Percentiles rank a stretch among this genome's conserved stretches.
Conservation (phyloP, 2,329 filamentous ascomycete species). For the Pseudogymnoascus sp. region DNA sequence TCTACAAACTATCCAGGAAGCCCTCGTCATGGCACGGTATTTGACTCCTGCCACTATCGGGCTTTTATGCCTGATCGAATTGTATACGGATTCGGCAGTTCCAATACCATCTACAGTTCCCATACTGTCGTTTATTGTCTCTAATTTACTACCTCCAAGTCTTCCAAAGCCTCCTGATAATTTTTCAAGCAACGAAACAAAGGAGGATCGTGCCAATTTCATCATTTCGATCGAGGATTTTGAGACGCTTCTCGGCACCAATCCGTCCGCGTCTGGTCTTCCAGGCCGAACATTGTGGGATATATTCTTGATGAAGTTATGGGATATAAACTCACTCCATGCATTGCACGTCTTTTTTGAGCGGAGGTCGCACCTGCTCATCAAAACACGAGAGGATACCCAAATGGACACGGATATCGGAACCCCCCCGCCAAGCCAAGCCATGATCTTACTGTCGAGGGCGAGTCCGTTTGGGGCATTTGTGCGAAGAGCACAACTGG, state of each 20-base stretch:
- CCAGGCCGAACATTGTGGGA: conserved; percentile 85
- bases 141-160: conserved; percentile 52
- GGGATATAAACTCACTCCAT: conserved; percentile 76
- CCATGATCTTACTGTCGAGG: conserved; percentile 55
- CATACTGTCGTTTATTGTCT: conserved; percentile 70
- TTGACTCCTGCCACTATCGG: conserved; percentile 85
- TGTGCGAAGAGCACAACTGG: conserved; percentile 65
- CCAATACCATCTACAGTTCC: conserved; percentile 63
- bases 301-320: conserved; percentile 69
- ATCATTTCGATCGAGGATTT: conserved; percentile 50
- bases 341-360: conserved; percentile 71
- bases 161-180: conserved; percentile 22
- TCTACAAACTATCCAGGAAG: background rate
- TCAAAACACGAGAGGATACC: conserved; percentile 53
- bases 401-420: conserved; percentile 47
- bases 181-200: conserved; percentile 9
- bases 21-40: conserved; percentile 60
- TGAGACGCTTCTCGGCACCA: conserved; percentile 46
- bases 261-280: conserved; percentile 46
- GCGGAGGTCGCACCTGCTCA: conserved; percentile 47
- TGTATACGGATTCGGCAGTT: conserved; percentile 68
- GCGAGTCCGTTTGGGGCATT: conserved; percentile 78
- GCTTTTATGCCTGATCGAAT: conserved; percentile 68
- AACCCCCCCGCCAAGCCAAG: conserved; percentile 38
- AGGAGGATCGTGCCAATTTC: conserved; percentile 23